Evolutionary conservation across 148 eudicot species (phyloP), one percentile per base, ranked within the genome.

Genomic region (Euryodendron excelsum): DNA sequence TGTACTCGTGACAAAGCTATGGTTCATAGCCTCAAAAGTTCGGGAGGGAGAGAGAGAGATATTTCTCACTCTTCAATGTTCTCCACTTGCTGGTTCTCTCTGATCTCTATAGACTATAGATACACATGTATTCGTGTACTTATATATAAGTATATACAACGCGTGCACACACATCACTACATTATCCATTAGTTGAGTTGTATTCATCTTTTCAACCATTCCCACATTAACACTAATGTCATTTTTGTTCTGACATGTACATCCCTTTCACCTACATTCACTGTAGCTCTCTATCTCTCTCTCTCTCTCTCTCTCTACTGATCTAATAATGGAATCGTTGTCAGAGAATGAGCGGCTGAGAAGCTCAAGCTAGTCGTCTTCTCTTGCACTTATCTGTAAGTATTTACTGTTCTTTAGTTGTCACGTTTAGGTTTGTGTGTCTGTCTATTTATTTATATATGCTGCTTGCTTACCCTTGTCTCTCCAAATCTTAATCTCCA

Each of bases 321-420:
- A 39, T 60, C 53, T 28, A 58, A 58, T 82, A 80, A 79, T 82
- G 83, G 88, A 82, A 78, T 53, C 52, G n/a, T 59, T 85, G 90
- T 87, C 92, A 87, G 92, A 84, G 79, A 74, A 85, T 85, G 86
- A 80, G 76, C 83, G 92, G 92, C 81, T 87, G 79, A 77, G 81
- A 78, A 82, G 59, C 80, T 74, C 70, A 69, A 85, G 56, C 79
- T 66, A 75, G 78, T 80, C 58, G 70, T 78, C 74, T 66, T 71
- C 82, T 76, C 37, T 75, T 64, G 28, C 68, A 53, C 67, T 71
- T 83, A 60, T 76, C 75, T 78, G 74, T 73, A 56, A 63, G 14
- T 80, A 39, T 10, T 62, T 20, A 30, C 41, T 36, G 41, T 47
- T 21, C 23, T 13, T 39, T 59, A 13, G 8, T 41, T 75, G 12